phyloP scores from a whole-genome alignment of 768 basidiomycete species.

The Amanita brunnescens region DNA sequence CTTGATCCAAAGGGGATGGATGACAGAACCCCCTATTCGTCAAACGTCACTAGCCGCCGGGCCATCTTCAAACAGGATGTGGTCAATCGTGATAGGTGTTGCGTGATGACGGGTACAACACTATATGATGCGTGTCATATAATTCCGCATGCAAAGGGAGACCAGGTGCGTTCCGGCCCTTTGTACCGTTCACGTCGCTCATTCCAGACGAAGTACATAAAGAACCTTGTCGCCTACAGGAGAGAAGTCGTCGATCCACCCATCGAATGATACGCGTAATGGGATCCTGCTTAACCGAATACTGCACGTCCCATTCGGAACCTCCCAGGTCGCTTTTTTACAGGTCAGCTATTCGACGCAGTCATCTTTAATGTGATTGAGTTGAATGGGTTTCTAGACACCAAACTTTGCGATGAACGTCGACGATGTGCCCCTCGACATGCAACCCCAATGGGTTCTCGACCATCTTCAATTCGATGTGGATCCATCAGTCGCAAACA shows the following conservation, averaged over 20 bases:
- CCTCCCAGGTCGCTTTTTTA: slow-evolving; percentile 6
- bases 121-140: slow-evolving; percentile 6
- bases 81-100: slow-evolving; percentile 1
- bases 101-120: slow-evolving; percentile 5
- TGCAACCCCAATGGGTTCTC: slow-evolving; percentile 7
- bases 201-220: slow-evolving; percentile 8
- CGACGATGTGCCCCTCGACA: slow-evolving; percentile 8
- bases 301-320: slow-evolving; percentile 4
- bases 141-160: slow-evolving; percentile 8
- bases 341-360: slow-evolving; percentile 4
- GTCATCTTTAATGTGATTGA: slow-evolving; percentile 1
- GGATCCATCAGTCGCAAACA: neutral
- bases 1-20: slow-evolving; percentile 11
- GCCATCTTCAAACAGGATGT: neutral
- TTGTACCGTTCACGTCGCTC: slow-evolving; percentile 1
- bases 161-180: slow-evolving; percentile 4
- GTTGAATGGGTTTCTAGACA: neutral
- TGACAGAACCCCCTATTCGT: slow-evolving; percentile 12
- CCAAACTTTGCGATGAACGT: neutral
- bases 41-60: slow-evolving; percentile 7
- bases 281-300: slow-evolving; percentile 6
- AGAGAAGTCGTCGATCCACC: slow-evolving; percentile 1
- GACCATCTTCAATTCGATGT: neutral
- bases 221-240: slow-evolving; percentile 4
- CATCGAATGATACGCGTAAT: slow-evolving; percentile 8